phyloP scores from a whole-genome alignment of 768 basidiomycete species.

The Mycena vitilis region DNA sequence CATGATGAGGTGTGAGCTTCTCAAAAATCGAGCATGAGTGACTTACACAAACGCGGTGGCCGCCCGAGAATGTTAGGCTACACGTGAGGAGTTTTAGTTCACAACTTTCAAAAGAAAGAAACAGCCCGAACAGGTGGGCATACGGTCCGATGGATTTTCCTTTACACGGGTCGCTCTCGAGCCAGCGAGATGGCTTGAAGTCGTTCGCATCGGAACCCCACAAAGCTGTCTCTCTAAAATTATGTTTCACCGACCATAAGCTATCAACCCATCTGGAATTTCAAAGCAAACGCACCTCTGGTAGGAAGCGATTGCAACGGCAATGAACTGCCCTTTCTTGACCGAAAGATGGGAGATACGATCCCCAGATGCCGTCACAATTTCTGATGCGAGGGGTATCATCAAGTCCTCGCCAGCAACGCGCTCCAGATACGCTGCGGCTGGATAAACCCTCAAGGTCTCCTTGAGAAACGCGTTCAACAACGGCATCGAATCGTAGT shows the following conservation, averaged over 20 bases:
- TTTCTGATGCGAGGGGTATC: constrained; percentile 49
- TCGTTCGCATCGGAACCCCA: constrained; percentile 58
- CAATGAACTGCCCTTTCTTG: constrained; percentile 47
- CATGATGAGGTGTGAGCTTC: neutral
- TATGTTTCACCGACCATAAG: neutral
- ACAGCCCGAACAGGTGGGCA: constrained; percentile 25
- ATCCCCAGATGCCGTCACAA: constrained; percentile 42
- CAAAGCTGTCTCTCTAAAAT: constrained; percentile 30
- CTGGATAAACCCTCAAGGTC: constrained; percentile 21
- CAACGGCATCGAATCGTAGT: constrained; percentile 33
- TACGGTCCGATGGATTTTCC: constrained; percentile 32
- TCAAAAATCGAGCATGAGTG: too few species aligned
- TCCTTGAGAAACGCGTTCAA: constrained; percentile 38
- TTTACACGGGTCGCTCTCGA: constrained; percentile 39
- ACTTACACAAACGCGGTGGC: constrained; percentile 27
- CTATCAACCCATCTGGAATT: neutral
- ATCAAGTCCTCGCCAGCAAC: constrained; percentile 44
- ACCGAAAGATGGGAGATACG: constrained; percentile 42
- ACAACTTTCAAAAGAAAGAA: neutral
- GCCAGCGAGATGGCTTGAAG: constrained; percentile 61
- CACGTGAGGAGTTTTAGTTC: neutral
- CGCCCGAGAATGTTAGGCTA: constrained; percentile 28
- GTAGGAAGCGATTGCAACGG: constrained; percentile 50
- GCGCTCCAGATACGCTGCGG: constrained; percentile 26
- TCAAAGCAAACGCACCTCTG: constrained; percentile 43